Base-by-base conservation (phyloP, 176 grass and related monocot genomes). In the Chrysopogon serrulatus region DNA sequence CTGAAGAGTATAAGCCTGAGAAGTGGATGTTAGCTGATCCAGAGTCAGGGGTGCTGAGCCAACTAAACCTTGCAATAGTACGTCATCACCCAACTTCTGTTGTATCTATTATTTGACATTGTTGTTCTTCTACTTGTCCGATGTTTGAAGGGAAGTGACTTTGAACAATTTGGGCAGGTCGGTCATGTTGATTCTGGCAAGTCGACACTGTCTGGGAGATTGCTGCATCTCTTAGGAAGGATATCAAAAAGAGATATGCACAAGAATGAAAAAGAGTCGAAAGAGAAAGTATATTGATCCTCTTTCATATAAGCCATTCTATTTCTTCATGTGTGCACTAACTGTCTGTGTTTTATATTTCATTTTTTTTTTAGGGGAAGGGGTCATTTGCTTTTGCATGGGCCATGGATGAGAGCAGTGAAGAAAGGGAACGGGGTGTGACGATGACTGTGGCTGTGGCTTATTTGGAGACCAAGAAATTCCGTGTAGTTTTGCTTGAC, bases 121-220 rank as follows among this genome's bases (percentile, higher is more conserved):
- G 2, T 80, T 84, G 19, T 79, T 83, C n/a, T 86, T 83, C 23
- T 81, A 63, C 60, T 57, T 71, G 60, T 68, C 17, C 16, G 68
- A 70, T 73, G 30, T 81, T 81, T 89, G 76, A 87, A 65, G 41
- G 19, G 49, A 21, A 71, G 19, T 82, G 65, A 70, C 81, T 83
- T 49, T 71, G 66, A 87, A 65, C 82, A 83, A 67, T 76, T 86
- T 87, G 43, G 37, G 30, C 79, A 98, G 96, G 96, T 98, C 71
- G 96, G 96, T 66, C 93, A 98, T 89, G 93, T 98, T 84, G 96
- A 98, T 94, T 98, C 93, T 81, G 96, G 93, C 68, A 98, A 98
- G 91, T 98, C 96, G 33, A 98, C 93, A 74, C 84, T 95, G 32
- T 98, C 93, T 90, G 96, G 93, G 79, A 95, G 91, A 78, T 81